A percentile compares a stretch with the other conserved stretches of the same genome.
phyloP scores from a whole-genome alignment of 2,329 filamentous ascomycete species.

The Colletotrichum sidae region DNA sequence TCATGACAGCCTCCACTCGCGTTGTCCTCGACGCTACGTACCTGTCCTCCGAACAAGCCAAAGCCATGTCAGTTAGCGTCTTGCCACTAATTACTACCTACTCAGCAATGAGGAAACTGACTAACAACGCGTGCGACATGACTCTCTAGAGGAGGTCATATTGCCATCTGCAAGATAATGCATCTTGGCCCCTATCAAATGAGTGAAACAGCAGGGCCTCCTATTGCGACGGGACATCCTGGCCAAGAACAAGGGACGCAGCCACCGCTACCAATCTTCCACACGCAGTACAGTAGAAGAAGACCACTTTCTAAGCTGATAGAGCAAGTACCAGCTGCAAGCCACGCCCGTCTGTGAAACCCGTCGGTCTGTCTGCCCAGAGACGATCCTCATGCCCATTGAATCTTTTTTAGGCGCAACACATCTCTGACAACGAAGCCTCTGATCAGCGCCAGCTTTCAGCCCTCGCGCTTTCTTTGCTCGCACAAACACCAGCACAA shows the following conservation, averaged over 20 bases:
- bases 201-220: slow-evolving; percentile 14
- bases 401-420: slow-evolving; percentile 14
- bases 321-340: slow-evolving; percentile 9
- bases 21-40: no score
- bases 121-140: slow-evolving; percentile 6
- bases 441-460: background rate
- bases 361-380: slow-evolving; percentile 11
- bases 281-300: slow-evolving; percentile 2
- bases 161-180: slow-evolving; percentile 10
- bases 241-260: slow-evolving; percentile 3
- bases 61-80: background rate
- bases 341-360: slow-evolving; percentile 17
- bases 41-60: background rate
- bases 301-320: background rate
- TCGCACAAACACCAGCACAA: background rate
- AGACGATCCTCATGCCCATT: slow-evolving; percentile 16
- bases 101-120: background rate
- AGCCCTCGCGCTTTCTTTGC: no score
- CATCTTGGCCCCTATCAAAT: slow-evolving; percentile 16
- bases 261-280: slow-evolving; percentile 6
- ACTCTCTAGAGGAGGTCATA: slow-evolving; percentile 11
- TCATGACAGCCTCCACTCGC: background rate
- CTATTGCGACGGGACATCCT: slow-evolving; percentile 11
- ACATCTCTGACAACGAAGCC: slow-evolving; percentile 16
- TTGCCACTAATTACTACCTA: no score